phyloP scores from a whole-genome alignment of 2,329 filamentous ascomycete species.

The Magnaporthales sp. region DNA sequence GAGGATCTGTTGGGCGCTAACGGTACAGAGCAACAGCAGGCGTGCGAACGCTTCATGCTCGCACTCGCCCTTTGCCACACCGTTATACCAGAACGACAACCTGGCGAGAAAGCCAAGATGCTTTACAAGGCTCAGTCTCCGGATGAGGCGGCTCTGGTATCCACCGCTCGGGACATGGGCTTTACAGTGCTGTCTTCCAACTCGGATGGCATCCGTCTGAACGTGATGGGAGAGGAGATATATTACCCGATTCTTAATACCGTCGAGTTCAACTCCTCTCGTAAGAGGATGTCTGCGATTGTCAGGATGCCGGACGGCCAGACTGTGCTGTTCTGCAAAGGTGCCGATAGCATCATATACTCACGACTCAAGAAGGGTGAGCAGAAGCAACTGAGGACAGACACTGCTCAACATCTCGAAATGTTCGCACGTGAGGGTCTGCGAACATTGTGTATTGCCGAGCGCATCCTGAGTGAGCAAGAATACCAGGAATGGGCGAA shows the following conservation, averaged over 20 bases:
- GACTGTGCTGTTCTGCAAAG: constrained; percentile 93
- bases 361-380: constrained; percentile 78
- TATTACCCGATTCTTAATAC: constrained; percentile 87
- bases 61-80: constrained; percentile 93
- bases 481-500: constrained; percentile 81
- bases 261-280: constrained; percentile 92
- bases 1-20: constrained; percentile 71
- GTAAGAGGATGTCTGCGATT: constrained; percentile 97
- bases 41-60: constrained; percentile 88
- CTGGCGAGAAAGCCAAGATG: constrained; percentile 85
- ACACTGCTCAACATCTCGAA: constrained; percentile 89
- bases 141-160: constrained; percentile 88
- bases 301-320: constrained; percentile 86
- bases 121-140: constrained; percentile 96
- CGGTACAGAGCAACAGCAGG: constrained; percentile 65
- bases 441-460: constrained; percentile 87
- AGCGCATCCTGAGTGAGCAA: constrained; percentile 69
- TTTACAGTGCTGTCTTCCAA: constrained; percentile 83
- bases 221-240: constrained; percentile 77
- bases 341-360: constrained; percentile 95
- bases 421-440: constrained; percentile 95
- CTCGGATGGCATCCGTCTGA: constrained; percentile 73
- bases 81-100: constrained; percentile 82
- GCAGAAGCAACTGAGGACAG: constrained; percentile 72
- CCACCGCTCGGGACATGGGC: constrained; percentile 89